Base-by-base conservation (phyloP, 129 eudicot genomes). In the Oenanthe sinensis region DNA sequence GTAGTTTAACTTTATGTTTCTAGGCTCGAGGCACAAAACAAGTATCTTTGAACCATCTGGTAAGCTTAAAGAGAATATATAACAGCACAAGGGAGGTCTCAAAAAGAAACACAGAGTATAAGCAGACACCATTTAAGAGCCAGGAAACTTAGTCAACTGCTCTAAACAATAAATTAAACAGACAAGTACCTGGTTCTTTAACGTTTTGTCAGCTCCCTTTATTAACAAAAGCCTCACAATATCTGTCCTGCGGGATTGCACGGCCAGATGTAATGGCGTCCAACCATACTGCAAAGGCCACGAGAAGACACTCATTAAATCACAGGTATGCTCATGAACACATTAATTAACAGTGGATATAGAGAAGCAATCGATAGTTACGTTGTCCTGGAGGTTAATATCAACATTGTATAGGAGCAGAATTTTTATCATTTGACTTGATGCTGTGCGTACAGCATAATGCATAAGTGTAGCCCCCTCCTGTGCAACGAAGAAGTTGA, bases 391-490 rank as follows among this genome's bases (percentile, higher is more conserved):
- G 65, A 87, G 90, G 83, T 96, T 96, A 77, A 96, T 87, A 83
- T 96, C 97, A 47, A 96, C 97, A 68, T 96, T 92, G 84, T 96
- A 91, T 71, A 92, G 76, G 62, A 96, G 79, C 60, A 96, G 89
- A 39, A 89, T 84, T 82, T 96, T 96, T 79, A 96, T 96, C 91
- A 91, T 89, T 82, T 86, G 92, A 83, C 83, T 86, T 76, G 99
- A 92, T 48, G 97, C 91, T 0, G 93, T 79, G 22, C 81, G 87
- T 33, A 96, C 99, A 75, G 99, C 99, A 83, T 89, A 96, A 84
- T 96, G 99, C 95, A 96, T 86, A 65, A 96, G 92, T 42, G 97
- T 96, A 73, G 97, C 99, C 48, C 99, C 97, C 14, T 89, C 96
- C 99, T 95, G 88, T 82, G 48, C 42, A 74, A 83, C 78, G 24